Evolutionary conservation across 1,284 basidiomycete species (phyloP), one percentile per base, ranked within the genome.

Genomic region (Clitocybe nebularis): DNA sequence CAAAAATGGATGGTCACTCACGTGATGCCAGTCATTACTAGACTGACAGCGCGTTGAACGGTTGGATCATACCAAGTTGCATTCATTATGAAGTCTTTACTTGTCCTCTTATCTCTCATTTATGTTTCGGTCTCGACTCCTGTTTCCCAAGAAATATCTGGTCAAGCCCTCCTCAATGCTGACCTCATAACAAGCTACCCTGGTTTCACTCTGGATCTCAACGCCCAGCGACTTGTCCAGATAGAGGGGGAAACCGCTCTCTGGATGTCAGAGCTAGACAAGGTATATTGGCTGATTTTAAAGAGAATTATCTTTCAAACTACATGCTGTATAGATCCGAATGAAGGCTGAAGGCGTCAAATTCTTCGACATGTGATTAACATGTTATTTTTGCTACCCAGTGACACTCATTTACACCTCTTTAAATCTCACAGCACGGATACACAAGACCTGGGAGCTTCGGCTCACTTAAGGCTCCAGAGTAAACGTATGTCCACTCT

Each of bases 231-330:
- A 40, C 74, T 93, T 36, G 80, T 94, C 37, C 79, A 90, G 60
- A 71, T 90, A 54, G 77, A 82, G 45, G 84, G 77, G 38, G 66
- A 77, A 48, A 65, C 69, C 8, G 84, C 87, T 14, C 72, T 82
- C 23, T 85, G 81, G 81, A 83, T 92, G 65, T 79, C 89, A 9
- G 92, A 94, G 63, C 67, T 85, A 23, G 81, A 93, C 54, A 94
- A 90, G 81, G 86, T 82, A 20, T 22, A 19, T 36, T 23, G 43
- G 45, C 41, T 38, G 37, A 53, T 13, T 19, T 26, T 38, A n/a
- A n/a, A n/a, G n/a, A n/a, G n/a, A n/a, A n/a, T n/a, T n/a, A n/a
- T n/a, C 4, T 32, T 32, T 9, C 4, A 3, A 32, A 16, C 6
- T 32, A 14, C 29, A 32, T 39, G 16, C 41, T 26, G 29, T 23